Evolutionary conservation across 73 alveolate species (phyloP).

Genomic region (Urostyla sp.): DNA sequence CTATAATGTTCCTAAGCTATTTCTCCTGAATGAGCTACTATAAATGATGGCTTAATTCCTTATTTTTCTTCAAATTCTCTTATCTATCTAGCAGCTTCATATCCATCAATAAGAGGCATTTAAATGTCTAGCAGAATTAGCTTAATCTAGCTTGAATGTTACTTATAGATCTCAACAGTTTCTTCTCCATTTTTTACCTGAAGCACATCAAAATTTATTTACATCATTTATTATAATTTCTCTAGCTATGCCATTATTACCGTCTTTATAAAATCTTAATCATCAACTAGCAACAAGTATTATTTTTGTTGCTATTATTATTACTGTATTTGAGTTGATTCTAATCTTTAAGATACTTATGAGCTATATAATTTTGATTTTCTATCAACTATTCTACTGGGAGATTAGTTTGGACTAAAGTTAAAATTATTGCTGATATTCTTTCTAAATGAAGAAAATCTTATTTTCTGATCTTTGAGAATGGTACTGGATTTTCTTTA

Average conservation of each 20-base stretch:
- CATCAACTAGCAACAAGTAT: conserved; percentile 16
- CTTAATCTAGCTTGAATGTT: background rate
- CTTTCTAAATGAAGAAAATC: too few relatives aligned
- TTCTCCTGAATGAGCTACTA: conserved; percentile 31
- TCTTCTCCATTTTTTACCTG: conserved; percentile 5
- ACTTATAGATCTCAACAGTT: background rate
- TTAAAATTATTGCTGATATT: too few relatives aligned
- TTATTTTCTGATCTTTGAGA: too few relatives aligned
- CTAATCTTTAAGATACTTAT: too few relatives aligned
- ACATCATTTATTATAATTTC: background rate
- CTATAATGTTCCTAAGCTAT: background rate
- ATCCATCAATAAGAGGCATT: conserved; percentile 12
- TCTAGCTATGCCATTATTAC: background rate
- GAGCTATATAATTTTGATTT: too few relatives aligned
- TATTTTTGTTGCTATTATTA: background rate
- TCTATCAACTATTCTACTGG: too few relatives aligned
- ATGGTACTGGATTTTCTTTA: too few relatives aligned
- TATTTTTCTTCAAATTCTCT: conserved; percentile 12
- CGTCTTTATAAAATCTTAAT: conserved; percentile 11
- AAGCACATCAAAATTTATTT: conserved; percentile 6
- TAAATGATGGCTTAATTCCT: background rate
- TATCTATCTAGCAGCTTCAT: conserved; percentile 5
- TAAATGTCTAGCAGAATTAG: conserved; percentile 10
- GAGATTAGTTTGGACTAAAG: too few relatives aligned
- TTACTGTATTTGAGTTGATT: too few relatives aligned